These are phyloP conservation scores for Colletotrichum sp. DNA, from an alignment of 2,329 filamentous ascomycete genomes.

Conservation along the genomic window DNA sequence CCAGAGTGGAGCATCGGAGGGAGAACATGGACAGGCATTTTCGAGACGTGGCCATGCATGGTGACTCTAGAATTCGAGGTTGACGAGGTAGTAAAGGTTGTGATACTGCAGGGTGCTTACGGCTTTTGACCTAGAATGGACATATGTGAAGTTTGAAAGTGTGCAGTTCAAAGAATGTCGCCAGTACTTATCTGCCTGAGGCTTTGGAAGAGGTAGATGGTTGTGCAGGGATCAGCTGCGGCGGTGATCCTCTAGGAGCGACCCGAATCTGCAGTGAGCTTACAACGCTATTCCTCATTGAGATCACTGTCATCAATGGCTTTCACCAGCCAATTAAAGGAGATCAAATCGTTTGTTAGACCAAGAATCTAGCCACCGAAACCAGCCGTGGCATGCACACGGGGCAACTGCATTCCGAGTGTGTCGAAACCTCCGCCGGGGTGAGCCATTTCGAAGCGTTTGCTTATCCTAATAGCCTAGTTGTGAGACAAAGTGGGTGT, in stretches of 20 bases:
- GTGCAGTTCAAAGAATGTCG: background rate
- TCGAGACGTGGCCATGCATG: background rate
- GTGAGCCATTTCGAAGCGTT: background rate
- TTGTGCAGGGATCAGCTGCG: background rate
- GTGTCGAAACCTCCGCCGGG: background rate
- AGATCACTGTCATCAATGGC: background rate
- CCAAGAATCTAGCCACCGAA: background rate
- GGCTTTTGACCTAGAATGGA: background rate
- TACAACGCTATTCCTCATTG: background rate
- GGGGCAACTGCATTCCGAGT: background rate
- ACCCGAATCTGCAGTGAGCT: background rate
- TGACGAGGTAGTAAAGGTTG: background rate
- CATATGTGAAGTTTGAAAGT: background rate
- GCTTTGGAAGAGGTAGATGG: background rate
- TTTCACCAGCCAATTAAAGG: background rate
- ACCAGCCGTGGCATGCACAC: background rate
- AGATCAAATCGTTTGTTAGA: background rate
- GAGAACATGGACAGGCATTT: background rate
- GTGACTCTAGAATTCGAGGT: background rate
- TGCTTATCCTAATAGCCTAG: background rate
- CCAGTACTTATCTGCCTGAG: background rate
- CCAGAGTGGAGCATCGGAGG: background rate
- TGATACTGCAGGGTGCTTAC: background rate
- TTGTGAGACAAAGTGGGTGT: background rate
- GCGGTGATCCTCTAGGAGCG: background rate